Base-by-base conservation (phyloP, 2,329 filamentous ascomycete species). In the Trichophyton schoenleinii region DNA sequence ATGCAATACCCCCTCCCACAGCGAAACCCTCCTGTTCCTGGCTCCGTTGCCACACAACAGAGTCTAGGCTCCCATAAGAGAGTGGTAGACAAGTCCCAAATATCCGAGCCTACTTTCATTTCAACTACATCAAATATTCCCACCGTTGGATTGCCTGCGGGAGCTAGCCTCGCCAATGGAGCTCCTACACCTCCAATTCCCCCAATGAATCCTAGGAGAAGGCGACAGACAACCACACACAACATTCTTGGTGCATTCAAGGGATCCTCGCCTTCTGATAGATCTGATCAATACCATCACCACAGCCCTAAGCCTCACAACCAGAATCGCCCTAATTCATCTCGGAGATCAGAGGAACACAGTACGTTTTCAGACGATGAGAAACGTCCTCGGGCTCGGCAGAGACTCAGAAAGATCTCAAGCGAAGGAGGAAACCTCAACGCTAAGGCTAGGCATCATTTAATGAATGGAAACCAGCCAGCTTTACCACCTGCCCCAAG, bases 121-220 rank as follows among this genome's bases (percentile, higher is more conserved):
- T 78, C 76, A 3, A 74, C 77, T 8, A 85, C 83, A 3, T 83
- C 80, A 1, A 80, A 81, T 52, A 78, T 84, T 31, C 81, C 83
- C 53, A 80, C 80, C 0, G 75, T 85, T 41, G 80, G 80, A 41
- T 75, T 86, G 9, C 82, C 82, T 13, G 68, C 77, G n/a, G 80
- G 80, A 31, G 79, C 80, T 1, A 80, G 78, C 3, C 72, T 83
- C 41, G 78, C 73, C 70, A 83, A 81, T 61, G 81, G 80, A 57
- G 11, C 49, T 15, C 15, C 49, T 76, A 71, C 76, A 1, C 81
- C 81, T 9, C 81, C 82, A 1, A 70, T 85, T 5, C 82, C 82
- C 31, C 79, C 81, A 0, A 81, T 84, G 77, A 84, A 85, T 67
- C 82, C 83, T 0, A 79, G 80, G 62, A 77, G 83, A 49, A 77